phyloP scores from a whole-genome alignment of 129 eudicot species.

The Ambrosia trifida region DNA sequence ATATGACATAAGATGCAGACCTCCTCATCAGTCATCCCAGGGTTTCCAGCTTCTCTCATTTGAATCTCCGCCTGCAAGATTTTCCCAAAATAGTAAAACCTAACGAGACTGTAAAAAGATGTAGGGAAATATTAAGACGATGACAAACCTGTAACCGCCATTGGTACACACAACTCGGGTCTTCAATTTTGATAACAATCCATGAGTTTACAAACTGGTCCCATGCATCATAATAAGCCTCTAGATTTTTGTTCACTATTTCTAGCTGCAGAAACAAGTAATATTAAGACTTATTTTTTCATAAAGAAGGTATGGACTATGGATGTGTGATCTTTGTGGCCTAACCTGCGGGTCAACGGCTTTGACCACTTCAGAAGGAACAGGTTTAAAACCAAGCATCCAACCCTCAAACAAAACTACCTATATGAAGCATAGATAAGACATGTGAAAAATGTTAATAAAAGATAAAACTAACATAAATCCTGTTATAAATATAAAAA shows the following conservation, averaged over 20 bases:
- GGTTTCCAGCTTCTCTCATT: slow-evolving; percentile 87
- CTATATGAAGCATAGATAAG: slow-evolving; percentile 31
- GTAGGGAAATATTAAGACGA: not conserved
- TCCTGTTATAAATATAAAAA: not conserved
- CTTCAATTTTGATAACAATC: slow-evolving; percentile 89
- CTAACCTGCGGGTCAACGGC: slow-evolving; percentile 97
- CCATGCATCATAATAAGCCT: slow-evolving; percentile 89
- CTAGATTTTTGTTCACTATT: slow-evolving; percentile 68
- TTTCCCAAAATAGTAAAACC: slow-evolving; percentile 18
- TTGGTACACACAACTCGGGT: slow-evolving; percentile 84
- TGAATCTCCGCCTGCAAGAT: slow-evolving; percentile 84
- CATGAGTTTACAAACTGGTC: slow-evolving; percentile 80
- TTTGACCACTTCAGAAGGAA: slow-evolving; percentile 61
- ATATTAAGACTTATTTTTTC: not conserved
- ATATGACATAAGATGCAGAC: slow-evolving; percentile 30
- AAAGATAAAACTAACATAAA: not conserved
- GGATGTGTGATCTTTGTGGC: not conserved
- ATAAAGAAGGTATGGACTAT: not conserved
- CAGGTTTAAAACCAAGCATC: slow-evolving; percentile 99
- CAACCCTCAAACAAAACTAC: slow-evolving; percentile 91
- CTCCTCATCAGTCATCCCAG: slow-evolving; percentile 97
- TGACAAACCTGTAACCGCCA: slow-evolving; percentile 92
- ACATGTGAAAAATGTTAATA: not conserved
- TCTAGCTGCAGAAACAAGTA: slow-evolving; percentile 57
- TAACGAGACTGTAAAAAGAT: not conserved